Evolutionary conservation across 2,329 filamentous ascomycete genomes (phyloP).

Genomic region (Alternaria sp.): DNA sequence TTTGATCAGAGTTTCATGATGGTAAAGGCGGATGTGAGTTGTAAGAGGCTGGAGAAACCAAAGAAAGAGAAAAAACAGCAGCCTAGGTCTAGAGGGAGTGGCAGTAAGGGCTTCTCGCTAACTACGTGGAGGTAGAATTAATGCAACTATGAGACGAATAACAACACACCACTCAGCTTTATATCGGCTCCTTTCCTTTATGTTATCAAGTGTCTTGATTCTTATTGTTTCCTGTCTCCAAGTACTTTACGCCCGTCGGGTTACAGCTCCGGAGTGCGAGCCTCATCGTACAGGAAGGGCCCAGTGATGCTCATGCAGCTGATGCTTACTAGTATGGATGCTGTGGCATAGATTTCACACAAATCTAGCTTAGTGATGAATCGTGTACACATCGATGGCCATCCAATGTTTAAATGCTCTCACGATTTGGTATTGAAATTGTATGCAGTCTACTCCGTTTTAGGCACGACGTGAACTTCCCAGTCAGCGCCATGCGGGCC

Average conservation of each 20-base stretch:
- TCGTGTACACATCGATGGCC: too few species aligned
- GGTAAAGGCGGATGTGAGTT: constrained; percentile 51
- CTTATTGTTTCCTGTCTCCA: neutral
- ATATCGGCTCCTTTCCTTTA: neutral
- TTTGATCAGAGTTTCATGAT: constrained; percentile 51
- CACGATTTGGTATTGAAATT: neutral
- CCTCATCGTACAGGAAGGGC: too few species aligned
- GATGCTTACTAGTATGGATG: too few species aligned
- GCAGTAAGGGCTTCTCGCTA: constrained; percentile 16
- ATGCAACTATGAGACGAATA: constrained; percentile 2
- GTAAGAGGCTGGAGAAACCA: constrained; percentile 38
- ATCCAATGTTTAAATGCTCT: neutral
- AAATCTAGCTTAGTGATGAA: too few species aligned
- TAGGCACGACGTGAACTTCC: constrained; percentile 14
- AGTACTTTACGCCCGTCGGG: neutral
- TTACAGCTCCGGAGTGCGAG: neutral
- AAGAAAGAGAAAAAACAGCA: constrained; percentile 28
- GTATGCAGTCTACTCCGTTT: neutral
- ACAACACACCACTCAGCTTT: neutral
- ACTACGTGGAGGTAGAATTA: constrained; percentile 19
- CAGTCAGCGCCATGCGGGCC: constrained; percentile 12
- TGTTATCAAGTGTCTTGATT: neutral
- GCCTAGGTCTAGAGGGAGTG: constrained; percentile 21
- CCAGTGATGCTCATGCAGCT: too few species aligned
- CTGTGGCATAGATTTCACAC: too few species aligned